These are phyloP conservation scores for Starmera amethionina DNA, from an alignment of 805 yeast species.

Conservation along the genomic window DNA sequence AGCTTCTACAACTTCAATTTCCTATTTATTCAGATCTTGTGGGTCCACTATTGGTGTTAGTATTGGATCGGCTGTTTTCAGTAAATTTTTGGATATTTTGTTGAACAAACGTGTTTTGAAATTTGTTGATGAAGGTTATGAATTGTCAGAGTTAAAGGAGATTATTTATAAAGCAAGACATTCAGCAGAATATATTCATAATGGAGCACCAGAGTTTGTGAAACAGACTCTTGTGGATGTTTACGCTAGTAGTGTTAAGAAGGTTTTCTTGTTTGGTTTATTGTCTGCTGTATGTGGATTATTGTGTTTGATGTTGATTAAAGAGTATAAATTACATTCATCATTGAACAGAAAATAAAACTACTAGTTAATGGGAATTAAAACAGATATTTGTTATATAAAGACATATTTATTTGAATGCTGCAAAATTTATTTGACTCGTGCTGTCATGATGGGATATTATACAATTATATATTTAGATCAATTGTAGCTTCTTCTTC, in stretches of 20 bases:
- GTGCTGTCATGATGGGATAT: too few species aligned
- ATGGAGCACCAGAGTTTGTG: conserved; percentile 43
- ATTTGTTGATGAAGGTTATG: conserved; percentile 25
- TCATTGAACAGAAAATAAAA: conserved; percentile 31
- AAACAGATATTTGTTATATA: too few species aligned
- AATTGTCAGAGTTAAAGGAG: conserved; percentile 25
- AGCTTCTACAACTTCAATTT: conserved; percentile 58
- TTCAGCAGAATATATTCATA: conserved; percentile 42
- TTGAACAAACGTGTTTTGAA: conserved; percentile 22
- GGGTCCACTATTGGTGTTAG: conserved; percentile 62
- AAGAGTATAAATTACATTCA: conserved; percentile 48
- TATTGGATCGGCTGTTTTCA: conserved; percentile 55
- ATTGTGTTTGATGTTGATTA: conserved; percentile 35
- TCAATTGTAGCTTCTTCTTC: too few species aligned
- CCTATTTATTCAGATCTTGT: conserved; percentile 55
- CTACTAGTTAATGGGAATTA: too few species aligned
- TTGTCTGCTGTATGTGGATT: conserved; percentile 29
- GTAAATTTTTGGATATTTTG: conserved; percentile 26
- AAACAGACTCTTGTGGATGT: conserved; percentile 36
- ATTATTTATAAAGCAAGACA: conserved; percentile 46
- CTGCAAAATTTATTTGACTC: too few species aligned
- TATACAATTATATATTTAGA: too few species aligned
- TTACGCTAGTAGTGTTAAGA: conserved; percentile 43
- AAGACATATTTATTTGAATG: too few species aligned
- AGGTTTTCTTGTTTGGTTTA: conserved; percentile 39